phyloP scores from a whole-genome alignment of 2,329 filamentous ascomycete species.

The Paraconiothyrium sp. region DNA sequence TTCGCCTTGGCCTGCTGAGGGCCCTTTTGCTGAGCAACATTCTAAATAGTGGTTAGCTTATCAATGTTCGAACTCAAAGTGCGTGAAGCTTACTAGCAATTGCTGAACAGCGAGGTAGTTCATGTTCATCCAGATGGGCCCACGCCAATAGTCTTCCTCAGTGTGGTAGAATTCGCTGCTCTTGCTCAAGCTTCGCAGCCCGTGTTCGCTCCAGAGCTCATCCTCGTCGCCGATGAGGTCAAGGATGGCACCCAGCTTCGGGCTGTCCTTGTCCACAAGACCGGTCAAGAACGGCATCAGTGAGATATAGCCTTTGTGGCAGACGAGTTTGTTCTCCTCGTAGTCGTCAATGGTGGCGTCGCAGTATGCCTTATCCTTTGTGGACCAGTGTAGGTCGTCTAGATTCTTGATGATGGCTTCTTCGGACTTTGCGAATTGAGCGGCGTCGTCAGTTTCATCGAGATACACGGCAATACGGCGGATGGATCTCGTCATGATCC shows the following conservation, averaged over 20 bases:
- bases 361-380: conserved; percentile 83
- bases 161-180: conserved; percentile 85
- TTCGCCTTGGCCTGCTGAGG: conserved; percentile 74
- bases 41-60: conserved; percentile 54
- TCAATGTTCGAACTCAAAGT: not conserved
- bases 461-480: conserved; percentile 80
- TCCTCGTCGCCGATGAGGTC: conserved; percentile 82
- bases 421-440: conserved; percentile 75
- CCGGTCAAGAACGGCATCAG: conserved; percentile 92
- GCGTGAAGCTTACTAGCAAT: conserved; percentile 65
- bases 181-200: conserved; percentile 89
- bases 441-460: conserved; percentile 78
- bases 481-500: conserved; percentile 92
- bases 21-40: conserved; percentile 70
- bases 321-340: conserved; percentile 88
- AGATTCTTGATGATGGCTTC: conserved; percentile 85
- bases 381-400: conserved; percentile 92
- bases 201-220: conserved; percentile 88
- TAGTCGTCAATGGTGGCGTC: conserved; percentile 96
- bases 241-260: conserved; percentile 77
- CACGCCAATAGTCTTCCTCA: conserved; percentile 96
- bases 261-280: conserved; percentile 76
- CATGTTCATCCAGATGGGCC: conserved; percentile 95
- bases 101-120: conserved; percentile 89
- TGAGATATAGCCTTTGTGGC: conserved; percentile 96